Evolutionary conservation across 805 yeast species (phyloP).

Genomic region (Saccharomycopsis guyanensis): DNA sequence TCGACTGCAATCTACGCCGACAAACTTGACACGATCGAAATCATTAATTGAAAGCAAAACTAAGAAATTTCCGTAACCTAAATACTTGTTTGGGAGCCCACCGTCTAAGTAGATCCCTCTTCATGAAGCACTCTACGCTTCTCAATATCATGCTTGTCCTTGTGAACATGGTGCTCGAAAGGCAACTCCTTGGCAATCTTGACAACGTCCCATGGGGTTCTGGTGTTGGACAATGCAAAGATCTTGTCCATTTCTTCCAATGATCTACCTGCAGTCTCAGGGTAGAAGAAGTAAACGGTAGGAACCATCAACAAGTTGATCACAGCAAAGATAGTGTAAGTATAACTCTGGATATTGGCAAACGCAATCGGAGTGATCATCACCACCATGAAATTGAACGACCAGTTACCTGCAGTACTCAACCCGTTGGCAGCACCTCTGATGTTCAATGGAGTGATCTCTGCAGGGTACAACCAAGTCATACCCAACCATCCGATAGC

Average conservation of each 20-base stretch:
- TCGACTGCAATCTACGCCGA: no score
- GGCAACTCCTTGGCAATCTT: conserved; percentile 29
- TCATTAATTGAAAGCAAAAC: no score
- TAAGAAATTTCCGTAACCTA: no score
- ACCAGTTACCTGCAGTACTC: conserved; percentile 60
- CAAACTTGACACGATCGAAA: no score
- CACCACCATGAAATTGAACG: conserved; percentile 57
- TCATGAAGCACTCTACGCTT: not conserved
- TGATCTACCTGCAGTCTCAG: conserved; percentile 71
- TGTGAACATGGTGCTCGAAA: conserved; percentile 3
- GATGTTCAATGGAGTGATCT: conserved; percentile 49
- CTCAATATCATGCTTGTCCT: not conserved
- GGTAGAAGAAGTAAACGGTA: conserved; percentile 57
- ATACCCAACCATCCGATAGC: conserved; percentile 35
- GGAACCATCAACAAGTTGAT: conserved; percentile 57
- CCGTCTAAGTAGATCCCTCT: no score
- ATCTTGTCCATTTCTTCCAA: conserved; percentile 71
- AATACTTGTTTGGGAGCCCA: no score
- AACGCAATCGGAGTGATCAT: conserved; percentile 57
- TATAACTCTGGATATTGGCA: conserved; percentile 41
- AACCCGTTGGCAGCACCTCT: conserved; percentile 38
- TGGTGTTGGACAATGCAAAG: conserved; percentile 27
- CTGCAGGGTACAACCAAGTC: conserved; percentile 60
- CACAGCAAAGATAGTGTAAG: conserved; percentile 61
- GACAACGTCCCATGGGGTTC: conserved; percentile 38